phyloP scores from a whole-genome alignment of 768 basidiomycete genomes.

The Brasilioporus rufonigricans region DNA sequence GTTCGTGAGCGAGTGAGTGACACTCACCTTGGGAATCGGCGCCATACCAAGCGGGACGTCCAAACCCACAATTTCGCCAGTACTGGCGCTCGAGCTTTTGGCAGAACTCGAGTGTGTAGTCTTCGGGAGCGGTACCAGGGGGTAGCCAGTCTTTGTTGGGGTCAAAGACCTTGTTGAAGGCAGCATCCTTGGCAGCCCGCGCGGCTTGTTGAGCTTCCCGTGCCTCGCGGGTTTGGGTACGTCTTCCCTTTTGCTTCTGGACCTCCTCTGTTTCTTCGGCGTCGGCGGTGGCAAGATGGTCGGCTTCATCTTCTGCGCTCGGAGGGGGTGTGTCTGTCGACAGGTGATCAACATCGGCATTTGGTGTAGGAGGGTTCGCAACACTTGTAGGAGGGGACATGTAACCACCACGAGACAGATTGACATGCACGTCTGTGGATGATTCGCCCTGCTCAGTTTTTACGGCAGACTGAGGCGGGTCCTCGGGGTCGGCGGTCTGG shows the following conservation, averaged over 20 bases:
- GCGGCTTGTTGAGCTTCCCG: slow-evolving; percentile 50
- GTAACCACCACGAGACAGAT: slow-evolving; percentile 6
- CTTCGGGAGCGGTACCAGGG: slow-evolving; percentile 59
- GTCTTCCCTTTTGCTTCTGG: slow-evolving; percentile 41
- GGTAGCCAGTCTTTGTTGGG: slow-evolving; percentile 81
- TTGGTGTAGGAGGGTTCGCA: slow-evolving; percentile 20
- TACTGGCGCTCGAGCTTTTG: slow-evolving; percentile 82
- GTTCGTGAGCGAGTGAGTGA: neutral
- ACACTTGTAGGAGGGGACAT: slow-evolving; percentile 32
- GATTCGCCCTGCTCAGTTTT: slow-evolving; percentile 46
- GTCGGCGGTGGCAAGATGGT: slow-evolving; percentile 7
- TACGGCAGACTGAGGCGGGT: slow-evolving; percentile 23
- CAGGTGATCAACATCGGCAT: slow-evolving; percentile 10
- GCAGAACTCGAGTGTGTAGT: slow-evolving; percentile 90
- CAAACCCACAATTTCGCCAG: slow-evolving; percentile 89
- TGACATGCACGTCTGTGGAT: neutral
- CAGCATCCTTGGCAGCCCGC: slow-evolving; percentile 41
- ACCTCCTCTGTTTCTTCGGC: slow-evolving; percentile 33
- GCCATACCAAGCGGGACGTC: slow-evolving; percentile 95
- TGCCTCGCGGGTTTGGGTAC: slow-evolving; percentile 40
- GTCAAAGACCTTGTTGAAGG: slow-evolving; percentile 71
- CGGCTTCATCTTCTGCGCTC: slow-evolving; percentile 17
- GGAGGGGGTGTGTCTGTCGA: neutral
- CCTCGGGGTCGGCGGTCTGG: slow-evolving; percentile 46
- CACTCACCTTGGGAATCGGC: slow-evolving; percentile 87